Conservation (phyloP, 2,329 filamentous ascomycete species). For the Talaromyces sp. region DNA sequence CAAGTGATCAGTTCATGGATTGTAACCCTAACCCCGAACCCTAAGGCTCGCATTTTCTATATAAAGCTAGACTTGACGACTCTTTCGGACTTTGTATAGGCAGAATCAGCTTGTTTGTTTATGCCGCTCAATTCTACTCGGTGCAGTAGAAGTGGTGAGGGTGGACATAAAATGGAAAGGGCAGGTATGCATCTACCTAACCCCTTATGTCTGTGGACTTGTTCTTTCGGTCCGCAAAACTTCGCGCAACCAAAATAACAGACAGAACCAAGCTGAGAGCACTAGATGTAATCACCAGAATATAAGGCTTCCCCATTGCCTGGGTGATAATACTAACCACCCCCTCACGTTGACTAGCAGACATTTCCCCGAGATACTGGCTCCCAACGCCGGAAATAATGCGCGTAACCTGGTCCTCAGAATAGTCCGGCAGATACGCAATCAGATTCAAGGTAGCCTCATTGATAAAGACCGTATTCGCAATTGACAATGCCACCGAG, state of each 20-base stretch:
- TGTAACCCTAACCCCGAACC: background rate
- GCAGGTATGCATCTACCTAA: too few species aligned
- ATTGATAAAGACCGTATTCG: background rate
- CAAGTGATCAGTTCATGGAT: too few species aligned
- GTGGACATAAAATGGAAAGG: too few species aligned
- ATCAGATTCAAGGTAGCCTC: background rate
- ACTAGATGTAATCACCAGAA: background rate
- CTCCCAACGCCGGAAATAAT: background rate
- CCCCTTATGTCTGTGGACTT: background rate
- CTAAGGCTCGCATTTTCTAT: background rate
- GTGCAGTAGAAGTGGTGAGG: background rate
- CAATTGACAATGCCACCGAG: background rate
- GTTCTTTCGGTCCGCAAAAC: background rate
- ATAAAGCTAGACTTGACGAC: background rate
- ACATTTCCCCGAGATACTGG: background rate
- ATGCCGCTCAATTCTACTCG: background rate
- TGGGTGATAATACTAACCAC: background rate
- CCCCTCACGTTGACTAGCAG: background rate
- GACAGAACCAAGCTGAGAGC: background rate
- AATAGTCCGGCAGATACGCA: background rate
- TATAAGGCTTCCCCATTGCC: background rate
- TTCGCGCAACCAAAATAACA: background rate
- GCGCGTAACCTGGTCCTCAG: background rate
- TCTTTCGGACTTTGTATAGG: background rate
- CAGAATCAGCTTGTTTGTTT: background rate